A percentile compares a stretch with the other conserved stretches of the same genome.
Conservation (phyloP, 1,139 yeast species). For the Lodderomyces margitis region DNA sequence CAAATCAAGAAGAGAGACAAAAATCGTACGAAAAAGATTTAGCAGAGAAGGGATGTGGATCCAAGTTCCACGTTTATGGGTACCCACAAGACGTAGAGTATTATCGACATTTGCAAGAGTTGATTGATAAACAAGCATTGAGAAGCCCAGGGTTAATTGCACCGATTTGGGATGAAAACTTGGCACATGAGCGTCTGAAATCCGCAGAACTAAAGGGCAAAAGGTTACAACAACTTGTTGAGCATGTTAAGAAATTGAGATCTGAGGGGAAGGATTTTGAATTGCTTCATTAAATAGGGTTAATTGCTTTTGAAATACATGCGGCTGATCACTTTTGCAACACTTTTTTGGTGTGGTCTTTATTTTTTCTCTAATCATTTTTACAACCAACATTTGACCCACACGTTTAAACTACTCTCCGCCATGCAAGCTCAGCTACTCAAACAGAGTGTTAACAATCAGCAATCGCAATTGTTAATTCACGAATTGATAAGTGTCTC, state of each 20-base stretch:
- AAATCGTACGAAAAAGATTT: constrained; percentile 21
- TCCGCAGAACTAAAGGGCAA: constrained; percentile 21
- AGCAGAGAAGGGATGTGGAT: constrained; percentile 23
- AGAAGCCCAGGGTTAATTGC: constrained; percentile 25
- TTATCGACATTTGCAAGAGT: constrained; percentile 22
- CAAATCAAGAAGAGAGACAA: constrained; percentile 31
- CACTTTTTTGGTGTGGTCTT: constrained; percentile 2
- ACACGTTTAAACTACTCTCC: not conserved
- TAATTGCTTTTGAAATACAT: not conserved
- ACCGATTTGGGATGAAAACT: constrained; percentile 24
- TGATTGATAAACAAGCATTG: constrained; percentile 19
- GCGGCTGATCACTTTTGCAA: not conserved
- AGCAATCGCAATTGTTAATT: constrained; percentile 39
- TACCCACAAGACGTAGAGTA: constrained; percentile 34
- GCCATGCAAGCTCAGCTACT: constrained; percentile 17
- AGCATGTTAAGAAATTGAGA: constrained; percentile 21
- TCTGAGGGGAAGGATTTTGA: constrained; percentile 17
- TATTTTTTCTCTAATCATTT: constrained; percentile 1
- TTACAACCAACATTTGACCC: constrained; percentile 7
- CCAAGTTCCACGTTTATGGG: constrained; percentile 26
- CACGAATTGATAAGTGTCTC: constrained; percentile 47
- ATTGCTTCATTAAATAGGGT: constrained; percentile 3
- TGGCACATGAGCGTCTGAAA: constrained; percentile 17
- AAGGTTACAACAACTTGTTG: constrained; percentile 19
- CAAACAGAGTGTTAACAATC: constrained; percentile 18